These are phyloP conservation scores for Pseudomonodictys pantanalensis DNA, from an alignment of 495 filamentous ascomycete species.

Conservation along the genomic window DNA sequence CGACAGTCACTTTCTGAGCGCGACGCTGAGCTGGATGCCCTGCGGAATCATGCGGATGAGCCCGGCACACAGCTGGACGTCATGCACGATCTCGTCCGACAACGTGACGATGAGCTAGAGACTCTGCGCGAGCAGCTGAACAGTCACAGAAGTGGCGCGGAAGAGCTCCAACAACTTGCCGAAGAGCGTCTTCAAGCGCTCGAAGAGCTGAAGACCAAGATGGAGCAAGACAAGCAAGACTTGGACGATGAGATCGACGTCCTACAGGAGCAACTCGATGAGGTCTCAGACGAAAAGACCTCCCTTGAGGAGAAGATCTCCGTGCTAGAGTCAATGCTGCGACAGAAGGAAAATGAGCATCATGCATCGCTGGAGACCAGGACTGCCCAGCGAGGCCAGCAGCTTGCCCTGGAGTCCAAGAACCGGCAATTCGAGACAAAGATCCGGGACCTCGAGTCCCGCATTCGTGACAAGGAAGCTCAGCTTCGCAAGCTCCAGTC, in stretches of 20 bases:
- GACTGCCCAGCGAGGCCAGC: slow-evolving; percentile 23
- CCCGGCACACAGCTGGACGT: slow-evolving; percentile 29
- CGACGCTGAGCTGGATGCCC: slow-evolving; percentile 22
- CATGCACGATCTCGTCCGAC: slow-evolving; percentile 27
- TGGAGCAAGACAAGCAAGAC: slow-evolving; percentile 32
- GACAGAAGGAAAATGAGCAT: slow-evolving; percentile 22
- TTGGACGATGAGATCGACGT: slow-evolving; percentile 48
- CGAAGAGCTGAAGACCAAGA: slow-evolving; percentile 11
- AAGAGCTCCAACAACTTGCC: slow-evolving; percentile 16
- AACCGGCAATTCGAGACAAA: slow-evolving; percentile 29
- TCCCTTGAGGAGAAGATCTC: slow-evolving; percentile 55
- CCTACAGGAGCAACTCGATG: slow-evolving; percentile 43
- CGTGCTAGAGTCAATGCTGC: slow-evolving; percentile 56
- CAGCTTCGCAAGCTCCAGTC: slow-evolving; percentile 33
- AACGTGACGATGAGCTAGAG: slow-evolving; percentile 32
- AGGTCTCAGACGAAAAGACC: slow-evolving; percentile 43
- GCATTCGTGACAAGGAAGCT: neutral
- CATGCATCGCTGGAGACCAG: slow-evolving; percentile 35
- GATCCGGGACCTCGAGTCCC: slow-evolving; percentile 26
- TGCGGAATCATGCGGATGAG: slow-evolving; percentile 23
- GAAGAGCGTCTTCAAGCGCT: slow-evolving; percentile 19
- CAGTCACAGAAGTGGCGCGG: slow-evolving; percentile 13
- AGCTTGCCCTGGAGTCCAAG: slow-evolving; percentile 27
- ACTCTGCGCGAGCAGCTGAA: slow-evolving; percentile 24
- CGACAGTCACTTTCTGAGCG: slow-evolving; percentile 21